Conservation (phyloP, 2,329 filamentous ascomycete species). For the Venturiaceae sp. region DNA sequence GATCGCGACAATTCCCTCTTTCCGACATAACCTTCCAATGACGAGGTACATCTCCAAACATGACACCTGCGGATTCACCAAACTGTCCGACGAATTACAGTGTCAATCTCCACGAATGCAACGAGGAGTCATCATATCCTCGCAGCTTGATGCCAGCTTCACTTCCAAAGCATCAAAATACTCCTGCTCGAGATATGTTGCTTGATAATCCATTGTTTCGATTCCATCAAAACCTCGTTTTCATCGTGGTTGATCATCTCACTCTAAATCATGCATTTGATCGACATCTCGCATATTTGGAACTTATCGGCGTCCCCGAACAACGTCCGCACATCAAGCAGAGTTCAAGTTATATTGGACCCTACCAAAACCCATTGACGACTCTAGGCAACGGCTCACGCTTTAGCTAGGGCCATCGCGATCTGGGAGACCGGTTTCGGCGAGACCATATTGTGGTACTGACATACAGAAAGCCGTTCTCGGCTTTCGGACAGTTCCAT, state of each 20-base stretch:
- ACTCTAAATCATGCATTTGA: background rate
- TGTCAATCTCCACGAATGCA: background rate
- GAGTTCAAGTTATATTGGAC: no score
- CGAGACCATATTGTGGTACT: no score
- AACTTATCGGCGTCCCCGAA: background rate
- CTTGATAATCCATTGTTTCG: background rate
- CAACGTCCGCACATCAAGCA: no score
- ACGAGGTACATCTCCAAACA: background rate
- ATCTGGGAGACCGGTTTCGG: no score
- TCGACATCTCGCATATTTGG: background rate
- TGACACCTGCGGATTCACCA: background rate
- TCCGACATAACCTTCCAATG: background rate
- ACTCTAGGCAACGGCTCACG: no score
- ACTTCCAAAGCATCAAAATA: no score
- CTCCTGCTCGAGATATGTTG: no score
- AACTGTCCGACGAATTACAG: background rate
- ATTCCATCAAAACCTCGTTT: background rate
- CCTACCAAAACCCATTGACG: no score
- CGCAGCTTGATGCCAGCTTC: no score
- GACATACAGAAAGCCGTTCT: no score
- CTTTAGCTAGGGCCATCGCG: no score
- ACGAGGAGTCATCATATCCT: background rate
- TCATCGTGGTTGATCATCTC: background rate
- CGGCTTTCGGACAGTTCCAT: no score
- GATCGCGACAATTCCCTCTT: background rate